A percentile compares a stretch with the other conserved stretches of the same genome.
phyloP scores from a whole-genome alignment of 768 basidiomycete genomes.

The Roridomyces roridus region DNA sequence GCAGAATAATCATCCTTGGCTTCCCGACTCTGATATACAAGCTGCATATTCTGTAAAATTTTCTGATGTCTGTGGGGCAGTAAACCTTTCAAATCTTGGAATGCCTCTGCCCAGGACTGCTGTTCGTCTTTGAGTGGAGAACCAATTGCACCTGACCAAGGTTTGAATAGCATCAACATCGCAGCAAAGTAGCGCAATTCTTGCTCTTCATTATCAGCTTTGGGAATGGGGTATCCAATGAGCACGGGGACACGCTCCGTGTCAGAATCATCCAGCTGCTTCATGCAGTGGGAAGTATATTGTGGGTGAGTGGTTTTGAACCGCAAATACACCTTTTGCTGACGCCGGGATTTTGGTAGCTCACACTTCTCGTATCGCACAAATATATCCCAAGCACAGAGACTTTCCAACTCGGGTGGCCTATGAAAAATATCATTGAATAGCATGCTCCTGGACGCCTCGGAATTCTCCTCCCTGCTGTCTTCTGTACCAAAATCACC shows the following conservation, averaged over 20 bases:
- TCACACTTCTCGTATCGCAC: not conserved
- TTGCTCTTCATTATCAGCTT: conserved; percentile 2
- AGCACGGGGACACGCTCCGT: conserved; percentile 5
- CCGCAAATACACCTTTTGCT: not conserved
- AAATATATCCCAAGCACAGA: conserved; percentile 14
- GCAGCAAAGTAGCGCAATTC: conserved; percentile 10
- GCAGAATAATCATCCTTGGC: conserved; percentile 12
- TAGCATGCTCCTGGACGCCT: not conserved
- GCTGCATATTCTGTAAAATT: conserved; percentile 1
- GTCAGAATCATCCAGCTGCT: not conserved
- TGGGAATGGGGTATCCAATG: conserved; percentile 2
- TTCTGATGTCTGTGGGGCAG: not conserved
- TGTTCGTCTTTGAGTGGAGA: not conserved
- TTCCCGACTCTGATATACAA: not conserved
- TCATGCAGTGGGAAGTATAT: conserved; percentile 6
- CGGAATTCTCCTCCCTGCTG: too few relatives aligned
- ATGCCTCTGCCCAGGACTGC: not conserved
- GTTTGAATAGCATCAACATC: conserved; percentile 2
- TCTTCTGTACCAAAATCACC: too few relatives aligned
- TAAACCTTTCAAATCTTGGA: not conserved
- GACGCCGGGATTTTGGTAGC: not conserved
- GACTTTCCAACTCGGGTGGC: not conserved
- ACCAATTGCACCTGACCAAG: not conserved
- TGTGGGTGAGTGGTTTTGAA: conserved; percentile 9
- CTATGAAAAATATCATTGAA: conserved; percentile 17